Evolutionary conservation across 441 rosid genomes (phyloP).

Genomic region (Croton laevigatus): DNA sequence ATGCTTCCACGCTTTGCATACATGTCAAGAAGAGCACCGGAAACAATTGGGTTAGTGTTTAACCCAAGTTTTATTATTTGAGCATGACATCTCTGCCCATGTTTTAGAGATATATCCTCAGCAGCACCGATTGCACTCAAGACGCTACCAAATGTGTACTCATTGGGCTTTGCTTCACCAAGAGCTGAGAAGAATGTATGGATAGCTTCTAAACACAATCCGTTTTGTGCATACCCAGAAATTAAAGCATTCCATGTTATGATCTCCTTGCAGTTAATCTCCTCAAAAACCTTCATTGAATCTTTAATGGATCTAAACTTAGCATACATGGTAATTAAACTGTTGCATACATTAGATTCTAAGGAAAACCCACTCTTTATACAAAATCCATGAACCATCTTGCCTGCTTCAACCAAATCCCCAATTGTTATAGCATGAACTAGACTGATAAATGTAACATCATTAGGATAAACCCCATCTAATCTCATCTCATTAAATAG

Average conservation of each 20-base stretch:
- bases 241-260: conserved; percentile 84
- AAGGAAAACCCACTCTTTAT: conserved; percentile 45
- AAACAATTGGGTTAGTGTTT: conserved; percentile 52
- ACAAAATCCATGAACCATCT: conserved; percentile 58
- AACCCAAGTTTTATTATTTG: conserved; percentile 61
- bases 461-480: conserved; percentile 72
- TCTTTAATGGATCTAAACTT: conserved; percentile 56
- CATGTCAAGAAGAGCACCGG: conserved; percentile 85
- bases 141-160: conserved; percentile 85
- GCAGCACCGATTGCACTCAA: conserved; percentile 76
- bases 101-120: conserved; percentile 65
- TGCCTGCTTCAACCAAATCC: conserved; percentile 49
- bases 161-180: conserved; percentile 52
- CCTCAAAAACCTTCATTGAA: conserved; percentile 61
- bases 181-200: conserved; percentile 39
- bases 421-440: conserved; percentile 48
- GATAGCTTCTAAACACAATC: conserved; percentile 55
- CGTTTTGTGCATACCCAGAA: conserved; percentile 74
- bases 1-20: conserved; percentile 91
- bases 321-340: conserved; percentile 84
- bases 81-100: conserved; percentile 73
- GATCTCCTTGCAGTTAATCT: conserved; percentile 49
- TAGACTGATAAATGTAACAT: conserved; percentile 71
- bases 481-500: conserved; percentile 61
- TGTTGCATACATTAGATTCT: conserved; percentile 53